A percentile compares a stretch with the other conserved stretches of the same genome.
These are phyloP conservation scores for Westerdykella ornata DNA, from an alignment of 2,329 filamentous ascomycete species.

Conservation along the genomic window DNA sequence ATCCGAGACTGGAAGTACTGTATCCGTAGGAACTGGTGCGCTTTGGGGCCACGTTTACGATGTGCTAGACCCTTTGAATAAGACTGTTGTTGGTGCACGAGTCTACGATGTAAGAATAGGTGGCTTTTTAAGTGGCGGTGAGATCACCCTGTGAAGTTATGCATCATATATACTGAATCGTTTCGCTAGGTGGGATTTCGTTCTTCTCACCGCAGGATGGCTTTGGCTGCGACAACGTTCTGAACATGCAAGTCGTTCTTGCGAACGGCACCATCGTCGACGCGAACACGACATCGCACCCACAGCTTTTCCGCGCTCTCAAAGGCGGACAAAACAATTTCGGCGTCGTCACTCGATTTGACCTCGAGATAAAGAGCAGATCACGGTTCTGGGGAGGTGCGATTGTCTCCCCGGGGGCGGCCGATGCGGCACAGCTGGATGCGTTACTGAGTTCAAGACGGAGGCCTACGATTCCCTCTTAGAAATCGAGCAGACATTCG, in stretches of 20 bases:
- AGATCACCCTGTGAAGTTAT: neutral
- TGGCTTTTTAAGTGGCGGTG: slow-evolving; percentile 7
- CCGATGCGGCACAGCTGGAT: slow-evolving; percentile 1
- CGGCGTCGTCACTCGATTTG: slow-evolving; percentile 22
- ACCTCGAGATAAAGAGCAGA: slow-evolving; percentile 4
- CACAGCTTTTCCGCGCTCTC: slow-evolving; percentile 38
- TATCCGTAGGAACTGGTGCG: too few relatives aligned
- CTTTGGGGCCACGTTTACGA: too few relatives aligned
- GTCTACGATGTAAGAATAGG: slow-evolving; percentile 4
- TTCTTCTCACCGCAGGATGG: slow-evolving; percentile 18
- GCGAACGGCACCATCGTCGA: slow-evolving; percentile 38
- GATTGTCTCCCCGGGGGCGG: slow-evolving; percentile 1
- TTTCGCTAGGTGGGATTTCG: slow-evolving; percentile 15
- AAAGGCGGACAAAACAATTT: slow-evolving; percentile 35
- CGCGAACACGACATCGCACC: slow-evolving; percentile 33
- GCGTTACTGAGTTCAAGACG: neutral
- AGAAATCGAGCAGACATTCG: neutral
- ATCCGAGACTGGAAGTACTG: too few relatives aligned
- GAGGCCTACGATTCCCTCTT: neutral
- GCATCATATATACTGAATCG: neutral
- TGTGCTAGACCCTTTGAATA: too few relatives aligned
- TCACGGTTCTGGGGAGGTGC: slow-evolving; percentile 21
- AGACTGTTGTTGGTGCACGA: slow-evolving; percentile 5
- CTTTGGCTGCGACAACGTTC: slow-evolving; percentile 10
- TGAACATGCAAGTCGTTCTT: slow-evolving; percentile 38